Conservation (phyloP, 805 yeast genomes). For the Wickerhamomyces tratensis region DNA sequence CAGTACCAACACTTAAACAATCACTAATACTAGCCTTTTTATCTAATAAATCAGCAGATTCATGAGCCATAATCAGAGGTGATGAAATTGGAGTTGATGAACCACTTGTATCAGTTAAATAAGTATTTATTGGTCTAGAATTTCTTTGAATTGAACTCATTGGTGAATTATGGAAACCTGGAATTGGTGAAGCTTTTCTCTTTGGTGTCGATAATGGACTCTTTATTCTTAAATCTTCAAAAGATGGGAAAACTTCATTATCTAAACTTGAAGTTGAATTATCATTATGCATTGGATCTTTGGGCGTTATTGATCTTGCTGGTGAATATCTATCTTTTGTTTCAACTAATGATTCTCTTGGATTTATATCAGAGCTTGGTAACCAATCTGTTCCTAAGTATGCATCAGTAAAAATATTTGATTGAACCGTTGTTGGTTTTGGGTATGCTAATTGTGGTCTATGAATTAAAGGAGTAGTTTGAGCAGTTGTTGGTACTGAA, state of each 20-base stretch:
- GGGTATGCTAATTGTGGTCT: slow-evolving; percentile 14
- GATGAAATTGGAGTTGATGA: slow-evolving; percentile 42
- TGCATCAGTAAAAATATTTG: slow-evolving; percentile 29
- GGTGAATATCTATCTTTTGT: slow-evolving; percentile 14
- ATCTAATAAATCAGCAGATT: slow-evolving; percentile 19
- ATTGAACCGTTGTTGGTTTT: slow-evolving; percentile 11
- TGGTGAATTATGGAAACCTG: slow-evolving; percentile 30
- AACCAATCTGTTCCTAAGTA: slow-evolving; percentile 30
- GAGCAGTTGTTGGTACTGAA: slow-evolving; percentile 3
- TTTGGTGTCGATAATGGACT: slow-evolving; percentile 22
- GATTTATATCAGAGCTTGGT: slow-evolving; percentile 20
- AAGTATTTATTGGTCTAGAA: slow-evolving; percentile 3
- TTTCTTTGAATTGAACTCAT: slow-evolving; percentile 56
- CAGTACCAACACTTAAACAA: slow-evolving; percentile 11
- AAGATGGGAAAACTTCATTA: slow-evolving; percentile 6
- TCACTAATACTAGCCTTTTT: slow-evolving; percentile 16
- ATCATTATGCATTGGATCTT: slow-evolving; percentile 21
- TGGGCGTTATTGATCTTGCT: slow-evolving; percentile 36
- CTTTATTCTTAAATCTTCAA: slow-evolving; percentile 19
- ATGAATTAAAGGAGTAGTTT: slow-evolving; percentile 3
- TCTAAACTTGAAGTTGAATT: slow-evolving; percentile 2
- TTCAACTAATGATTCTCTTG: slow-evolving; percentile 3
- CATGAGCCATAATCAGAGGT: slow-evolving; percentile 44
- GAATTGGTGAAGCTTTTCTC: slow-evolving; percentile 17
- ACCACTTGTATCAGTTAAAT: slow-evolving; percentile 2